Conservation (phyloP, 306 rosid genomes). For the Datisca glomerata region DNA sequence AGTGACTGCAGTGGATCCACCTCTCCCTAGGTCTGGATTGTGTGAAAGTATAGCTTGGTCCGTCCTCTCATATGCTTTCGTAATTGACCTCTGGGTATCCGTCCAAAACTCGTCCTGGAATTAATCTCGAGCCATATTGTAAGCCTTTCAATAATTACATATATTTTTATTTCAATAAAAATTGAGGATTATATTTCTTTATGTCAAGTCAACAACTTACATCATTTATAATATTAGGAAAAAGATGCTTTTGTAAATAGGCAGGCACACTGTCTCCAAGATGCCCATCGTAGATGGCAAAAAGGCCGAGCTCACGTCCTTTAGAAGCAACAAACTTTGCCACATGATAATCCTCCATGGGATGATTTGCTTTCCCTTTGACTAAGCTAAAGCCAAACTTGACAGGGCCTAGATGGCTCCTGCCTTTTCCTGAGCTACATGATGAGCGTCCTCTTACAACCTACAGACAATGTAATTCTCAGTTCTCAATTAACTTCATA, state of each 20-base stretch:
- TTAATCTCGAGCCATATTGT: slow-evolving; percentile 2
- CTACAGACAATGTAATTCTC: slow-evolving; percentile 21
- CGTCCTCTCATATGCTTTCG: slow-evolving; percentile 50
- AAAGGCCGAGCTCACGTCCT: slow-evolving; percentile 69
- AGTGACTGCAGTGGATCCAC: slow-evolving; percentile 74
- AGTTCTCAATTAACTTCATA: neutral
- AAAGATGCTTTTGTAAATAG: slow-evolving; percentile 67
- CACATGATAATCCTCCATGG: slow-evolving; percentile 86
- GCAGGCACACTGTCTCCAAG: slow-evolving; percentile 75
- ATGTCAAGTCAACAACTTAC: slow-evolving; percentile 34
- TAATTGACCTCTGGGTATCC: slow-evolving; percentile 44
- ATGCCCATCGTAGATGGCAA: slow-evolving; percentile 85
- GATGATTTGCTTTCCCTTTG: slow-evolving; percentile 82
- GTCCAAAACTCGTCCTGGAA: slow-evolving; percentile 55
- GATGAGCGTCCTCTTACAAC: slow-evolving; percentile 62
- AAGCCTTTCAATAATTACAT: slow-evolving; percentile 2
- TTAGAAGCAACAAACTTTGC: slow-evolving; percentile 40
- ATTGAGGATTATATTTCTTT: neutral
- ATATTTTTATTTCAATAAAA: neutral
- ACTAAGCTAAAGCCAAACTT: slow-evolving; percentile 82
- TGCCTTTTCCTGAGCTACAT: slow-evolving; percentile 70
- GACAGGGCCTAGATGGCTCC: slow-evolving; percentile 42
- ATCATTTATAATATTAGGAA: slow-evolving; percentile 67
- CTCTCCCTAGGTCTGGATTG: slow-evolving; percentile 58
- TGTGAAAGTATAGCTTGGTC: slow-evolving; percentile 64